Evolutionary conservation across 192 early-diverging fungal species (phyloP).

Genomic region (Hyaloraphidium curvatum): DNA sequence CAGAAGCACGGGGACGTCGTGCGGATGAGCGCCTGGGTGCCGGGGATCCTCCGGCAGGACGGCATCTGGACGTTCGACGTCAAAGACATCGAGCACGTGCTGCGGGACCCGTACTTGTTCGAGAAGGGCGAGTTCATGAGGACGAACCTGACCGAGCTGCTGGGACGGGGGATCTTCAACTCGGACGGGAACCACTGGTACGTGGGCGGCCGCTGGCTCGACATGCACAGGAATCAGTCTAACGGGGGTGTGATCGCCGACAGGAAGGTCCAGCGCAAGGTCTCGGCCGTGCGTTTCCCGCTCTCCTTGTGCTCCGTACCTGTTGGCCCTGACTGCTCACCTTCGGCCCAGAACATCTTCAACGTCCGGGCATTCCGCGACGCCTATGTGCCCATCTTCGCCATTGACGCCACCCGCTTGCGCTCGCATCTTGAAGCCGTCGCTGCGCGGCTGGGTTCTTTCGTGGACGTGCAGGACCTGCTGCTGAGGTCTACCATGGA

Average conservation of each 20-base stretch:
- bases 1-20: no score
- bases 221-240: background rate
- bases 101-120: background rate
- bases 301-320: no score
- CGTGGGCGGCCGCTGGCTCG: no score
- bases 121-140: background rate
- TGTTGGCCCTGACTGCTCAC: no score
- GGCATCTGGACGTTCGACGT: no score
- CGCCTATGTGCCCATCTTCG: no score
- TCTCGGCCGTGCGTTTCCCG: no score
- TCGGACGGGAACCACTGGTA: conserved; percentile 1
- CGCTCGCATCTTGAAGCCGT: no score
- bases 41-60: no score
- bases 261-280: conserved; percentile 1
- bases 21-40: no score
- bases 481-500: background rate
- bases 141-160: background rate
- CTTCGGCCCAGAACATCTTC: background rate
- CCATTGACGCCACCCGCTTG: no score
- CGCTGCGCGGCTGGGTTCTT: background rate
- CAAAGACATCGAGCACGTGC: background rate
- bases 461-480: background rate
- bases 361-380: background rate
- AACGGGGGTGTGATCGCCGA: background rate
- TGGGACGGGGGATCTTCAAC: conserved; percentile 1